Evolutionary conservation across 2,329 filamentous ascomycete genomes (phyloP), one percentile per base, ranked within the genome.

Genomic region (Biscogniauxia mediterranea): DNA sequence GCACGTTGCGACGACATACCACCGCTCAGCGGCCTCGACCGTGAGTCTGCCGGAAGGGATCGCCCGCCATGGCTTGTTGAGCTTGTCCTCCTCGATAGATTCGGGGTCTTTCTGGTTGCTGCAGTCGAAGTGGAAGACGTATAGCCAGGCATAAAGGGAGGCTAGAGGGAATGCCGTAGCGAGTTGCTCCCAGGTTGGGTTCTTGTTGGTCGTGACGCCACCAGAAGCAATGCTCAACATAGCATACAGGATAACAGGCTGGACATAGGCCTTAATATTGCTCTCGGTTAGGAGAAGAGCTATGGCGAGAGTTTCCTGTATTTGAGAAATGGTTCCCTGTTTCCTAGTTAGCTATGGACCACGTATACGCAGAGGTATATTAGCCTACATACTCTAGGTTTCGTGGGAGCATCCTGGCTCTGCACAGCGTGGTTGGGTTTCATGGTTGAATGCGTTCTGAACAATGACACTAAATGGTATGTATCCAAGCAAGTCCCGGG

Each of bases 241-340:
- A 15, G 58, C 52, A 28, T 63, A 62, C 5, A 64, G 57, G 19
- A 56, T 46, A 38, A 58, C 53, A 25, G 62, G 62, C 46, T 32
- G 55, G 23, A 64, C 61, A 21, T 60, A 64, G 7, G 62, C 57
- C 54, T 63, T 63, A 20, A 60, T 55, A 49, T 64, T 63, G 23
- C 57, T 61, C 49, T 63, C 60, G 3, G 62, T 64, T 7, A 64
- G 62, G 20, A 64, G 58, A 7, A 63, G 57, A 28, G 62, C 57
- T 5, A 64, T 23, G 19, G 50, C 55, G 28, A 63, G 6, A 20
- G 49, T 52, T 20, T 61, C 49, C 50, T 52, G 28, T 19, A 60
- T 42, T 50, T 54, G 38, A 11, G 55, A 46, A 46, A 46, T 46
- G 2, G 38, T 46, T 46, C 38, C 38, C 38, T 46, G 15, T 17